A percentile compares a stretch with the other conserved stretches of the same genome.
phyloP scores from a whole-genome alignment of 306 rosid species.

The Prunus padus region DNA sequence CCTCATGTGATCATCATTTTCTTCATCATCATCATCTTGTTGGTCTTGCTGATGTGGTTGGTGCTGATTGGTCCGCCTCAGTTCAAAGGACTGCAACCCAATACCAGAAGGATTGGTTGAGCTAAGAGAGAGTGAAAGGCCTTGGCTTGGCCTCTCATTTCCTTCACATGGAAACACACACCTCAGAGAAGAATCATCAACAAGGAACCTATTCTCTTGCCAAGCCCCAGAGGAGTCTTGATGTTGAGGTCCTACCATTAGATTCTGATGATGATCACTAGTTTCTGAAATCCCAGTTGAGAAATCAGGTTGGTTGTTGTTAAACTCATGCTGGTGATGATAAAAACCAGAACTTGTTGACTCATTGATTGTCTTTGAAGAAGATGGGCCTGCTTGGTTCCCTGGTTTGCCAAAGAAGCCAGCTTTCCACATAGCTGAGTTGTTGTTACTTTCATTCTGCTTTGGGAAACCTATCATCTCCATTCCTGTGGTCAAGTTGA shows the following conservation, averaged over 20 bases:
- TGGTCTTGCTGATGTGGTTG: conserved; percentile 12
- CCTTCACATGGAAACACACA: conserved; percentile 78
- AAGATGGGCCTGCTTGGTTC: conserved; percentile 32
- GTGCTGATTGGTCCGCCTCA: conserved; percentile 42
- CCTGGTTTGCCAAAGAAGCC: conserved; percentile 31
- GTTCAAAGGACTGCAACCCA: conserved; percentile 73
- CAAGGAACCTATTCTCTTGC: conserved; percentile 48
- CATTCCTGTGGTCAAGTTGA: conserved; percentile 70
- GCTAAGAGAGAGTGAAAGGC: conserved; percentile 83
- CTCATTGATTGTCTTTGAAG: conserved; percentile 45
- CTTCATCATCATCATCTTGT: conserved; percentile 9
- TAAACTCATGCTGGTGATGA: conserved; percentile 23
- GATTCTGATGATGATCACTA: conserved; percentile 33
- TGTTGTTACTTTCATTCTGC: conserved; percentile 28
- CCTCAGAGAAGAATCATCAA: conserved; percentile 74
- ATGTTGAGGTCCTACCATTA: conserved; percentile 35
- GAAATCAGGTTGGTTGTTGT: conserved; percentile 36
- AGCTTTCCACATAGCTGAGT: conserved; percentile 37
- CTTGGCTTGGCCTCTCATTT: conserved; percentile 87
- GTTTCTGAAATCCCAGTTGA: conserved; percentile 47
- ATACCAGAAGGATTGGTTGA: conserved; percentile 66
- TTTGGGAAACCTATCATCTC: conserved; percentile 73
- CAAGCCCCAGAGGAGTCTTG: conserved; percentile 34
- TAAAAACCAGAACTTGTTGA: conserved; percentile 28
- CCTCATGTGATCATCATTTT: background rate